A percentile compares a stretch with the other conserved stretches of the same genome.
Conservation (phyloP, 352 stramenopile genomes). For the Halophytophthora polymorphica region DNA sequence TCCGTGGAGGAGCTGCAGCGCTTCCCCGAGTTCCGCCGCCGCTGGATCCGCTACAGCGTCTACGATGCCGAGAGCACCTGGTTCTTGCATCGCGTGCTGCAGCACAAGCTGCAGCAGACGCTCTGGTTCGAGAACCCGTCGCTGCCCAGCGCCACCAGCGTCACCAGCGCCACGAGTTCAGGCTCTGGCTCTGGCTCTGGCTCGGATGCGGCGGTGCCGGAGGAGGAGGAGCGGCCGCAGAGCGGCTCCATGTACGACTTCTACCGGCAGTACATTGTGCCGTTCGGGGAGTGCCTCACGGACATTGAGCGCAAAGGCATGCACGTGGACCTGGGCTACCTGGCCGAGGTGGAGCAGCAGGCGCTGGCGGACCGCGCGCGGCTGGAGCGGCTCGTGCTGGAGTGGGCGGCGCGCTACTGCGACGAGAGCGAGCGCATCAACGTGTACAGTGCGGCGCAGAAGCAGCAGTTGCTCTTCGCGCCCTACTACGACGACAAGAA, state of each 20-base stretch:
- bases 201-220: neutral
- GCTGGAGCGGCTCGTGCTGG: conserved; percentile 82
- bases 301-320: conserved; percentile 97
- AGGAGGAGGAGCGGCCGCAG: conserved; percentile 6
- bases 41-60: conserved; percentile 96
- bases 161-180: conserved; percentile 6
- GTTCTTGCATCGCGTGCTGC: conserved; percentile 90
- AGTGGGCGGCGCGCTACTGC: conserved; percentile 92
- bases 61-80: conserved; percentile 98
- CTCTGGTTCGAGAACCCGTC: conserved; percentile 71
- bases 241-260: conserved; percentile 94
- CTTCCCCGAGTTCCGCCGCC: conserved; percentile 80
- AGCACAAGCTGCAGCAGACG: conserved; percentile 88
- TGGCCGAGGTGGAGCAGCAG: conserved; percentile 88
- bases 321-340: conserved; percentile 88
- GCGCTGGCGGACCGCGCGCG: conserved; percentile 87
- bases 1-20: conserved; percentile 80
- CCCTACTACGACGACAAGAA: conserved; percentile 75
- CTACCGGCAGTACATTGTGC: conserved; percentile 95
- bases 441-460: conserved; percentile 90
- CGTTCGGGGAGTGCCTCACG: conserved; percentile 98
- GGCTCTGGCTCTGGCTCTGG: no score
- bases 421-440: conserved; percentile 96
- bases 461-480: conserved; percentile 97
- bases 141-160: conserved; percentile 8